Percentiles rank a stretch among this genome's conserved stretches.
These are phyloP conservation scores for Suillus clintonianus DNA, from an alignment of 768 basidiomycete species.

Conservation along the genomic window DNA sequence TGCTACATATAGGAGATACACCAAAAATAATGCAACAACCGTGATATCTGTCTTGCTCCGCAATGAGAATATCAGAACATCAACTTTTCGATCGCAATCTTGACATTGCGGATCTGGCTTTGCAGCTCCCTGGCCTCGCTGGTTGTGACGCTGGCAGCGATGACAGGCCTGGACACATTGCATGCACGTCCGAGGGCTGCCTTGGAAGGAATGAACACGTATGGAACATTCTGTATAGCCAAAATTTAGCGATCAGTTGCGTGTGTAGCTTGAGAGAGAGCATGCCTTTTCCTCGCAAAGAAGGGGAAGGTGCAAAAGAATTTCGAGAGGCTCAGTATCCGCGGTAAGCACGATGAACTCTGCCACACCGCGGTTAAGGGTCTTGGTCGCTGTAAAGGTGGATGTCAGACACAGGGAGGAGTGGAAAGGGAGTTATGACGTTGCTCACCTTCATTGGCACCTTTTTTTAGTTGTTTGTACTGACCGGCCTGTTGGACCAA, in stretches of 20 bases:
- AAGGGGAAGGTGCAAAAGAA: conserved; percentile 93
- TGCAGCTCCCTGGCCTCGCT: conserved; percentile 91
- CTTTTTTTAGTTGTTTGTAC: conserved; percentile 98
- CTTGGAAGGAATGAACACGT: conserved; percentile 94
- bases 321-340: conserved; percentile 97
- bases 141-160: conserved; percentile 95
- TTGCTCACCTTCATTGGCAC: conserved; percentile 90
- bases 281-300: conserved; percentile 96
- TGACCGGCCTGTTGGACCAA: conserved; percentile 94
- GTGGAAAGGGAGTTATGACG: not conserved
- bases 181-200: conserved; percentile 96
- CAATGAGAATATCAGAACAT: conserved; percentile 37
- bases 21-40: not conserved
- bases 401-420: conserved; percentile 1
- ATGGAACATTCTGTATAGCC: conserved; percentile 44
- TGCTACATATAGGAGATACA: conserved; percentile 1
- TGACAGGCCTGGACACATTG: conserved; percentile 93
- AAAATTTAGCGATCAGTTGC: not conserved
- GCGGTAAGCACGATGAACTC: conserved; percentile 97
- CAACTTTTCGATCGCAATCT: conserved; percentile 54
- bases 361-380: conserved; percentile 94
- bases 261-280: not conserved
- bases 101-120: conserved; percentile 87
- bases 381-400: conserved; percentile 80
- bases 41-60: conserved; percentile 5